Evolutionary conservation across 805 yeast species (phyloP).

Genomic region (Isabelozyma rhagii): DNA sequence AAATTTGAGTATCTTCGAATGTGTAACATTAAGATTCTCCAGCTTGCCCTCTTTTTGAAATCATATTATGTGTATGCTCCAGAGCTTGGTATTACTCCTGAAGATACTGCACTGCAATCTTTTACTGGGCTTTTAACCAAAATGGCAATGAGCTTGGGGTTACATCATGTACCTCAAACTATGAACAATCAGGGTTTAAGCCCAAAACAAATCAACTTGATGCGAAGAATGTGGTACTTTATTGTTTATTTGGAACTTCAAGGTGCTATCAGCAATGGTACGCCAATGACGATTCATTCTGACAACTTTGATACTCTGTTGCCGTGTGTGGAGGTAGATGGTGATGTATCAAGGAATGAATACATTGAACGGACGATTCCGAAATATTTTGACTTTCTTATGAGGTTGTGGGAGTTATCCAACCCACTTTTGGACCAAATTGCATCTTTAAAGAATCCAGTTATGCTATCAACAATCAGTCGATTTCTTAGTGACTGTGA

Average conservation of each 20-base stretch:
- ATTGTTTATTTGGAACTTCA: constrained; percentile 17
- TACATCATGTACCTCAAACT: constrained; percentile 64
- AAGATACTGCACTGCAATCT: constrained; percentile 58
- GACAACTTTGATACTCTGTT: constrained; percentile 16
- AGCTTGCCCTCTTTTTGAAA: constrained; percentile 51
- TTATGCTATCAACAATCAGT: background rate
- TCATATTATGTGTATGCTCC: constrained; percentile 49
- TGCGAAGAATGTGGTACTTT: constrained; percentile 28
- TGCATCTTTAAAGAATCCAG: background rate
- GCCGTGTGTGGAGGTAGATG: background rate
- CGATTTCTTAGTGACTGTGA: background rate
- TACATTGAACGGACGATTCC: background rate
- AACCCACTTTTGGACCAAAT: background rate
- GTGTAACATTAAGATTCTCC: constrained; percentile 47
- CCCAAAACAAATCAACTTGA: constrained; percentile 13
- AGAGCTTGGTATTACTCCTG: constrained; percentile 55
- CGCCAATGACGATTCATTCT: constrained; percentile 18
- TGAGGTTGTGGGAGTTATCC: background rate
- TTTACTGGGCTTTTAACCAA: constrained; percentile 57
- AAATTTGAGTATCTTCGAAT: constrained; percentile 31
- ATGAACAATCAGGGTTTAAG: constrained; percentile 21
- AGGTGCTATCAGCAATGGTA: constrained; percentile 18
- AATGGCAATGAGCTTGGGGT: constrained; percentile 65
- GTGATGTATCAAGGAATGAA: background rate
- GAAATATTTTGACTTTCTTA: background rate